A percentile compares a stretch with the other conserved stretches of the same genome.
Conservation (phyloP, 495 filamentous ascomycete species). For the Penicillium turbatum region DNA sequence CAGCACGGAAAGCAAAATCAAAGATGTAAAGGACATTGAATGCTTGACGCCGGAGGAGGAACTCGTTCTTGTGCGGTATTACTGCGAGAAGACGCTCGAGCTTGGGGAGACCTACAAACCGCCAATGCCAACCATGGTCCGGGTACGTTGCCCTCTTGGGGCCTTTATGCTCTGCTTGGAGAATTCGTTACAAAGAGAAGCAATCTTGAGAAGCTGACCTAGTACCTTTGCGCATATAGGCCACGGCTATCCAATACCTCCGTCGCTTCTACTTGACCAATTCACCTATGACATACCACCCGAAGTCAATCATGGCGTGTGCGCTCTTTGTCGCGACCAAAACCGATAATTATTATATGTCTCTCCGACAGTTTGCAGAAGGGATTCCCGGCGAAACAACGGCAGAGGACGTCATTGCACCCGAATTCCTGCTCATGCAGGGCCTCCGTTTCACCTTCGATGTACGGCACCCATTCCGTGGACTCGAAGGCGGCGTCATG, state of each 20-base stretch:
- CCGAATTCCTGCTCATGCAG: slow-evolving; percentile 88
- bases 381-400: slow-evolving; percentile 60
- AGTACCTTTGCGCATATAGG: slow-evolving; percentile 36
- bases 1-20: slow-evolving; percentile 28
- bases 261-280: slow-evolving; percentile 93
- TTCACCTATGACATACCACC: slow-evolving; percentile 91
- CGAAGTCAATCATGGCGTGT: slow-evolving; percentile 76
- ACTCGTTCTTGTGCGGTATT: slow-evolving; percentile 72
- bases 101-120: slow-evolving; percentile 73
- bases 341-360: slow-evolving; percentile 76
- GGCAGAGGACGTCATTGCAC: slow-evolving; percentile 74
- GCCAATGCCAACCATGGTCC: slow-evolving; percentile 74
- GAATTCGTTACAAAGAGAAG: neutral
- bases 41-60: slow-evolving; percentile 79
- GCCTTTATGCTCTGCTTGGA: neutral
- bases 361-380: slow-evolving; percentile 59
- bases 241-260: slow-evolving; percentile 88
- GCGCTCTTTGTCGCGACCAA: slow-evolving; percentile 90
- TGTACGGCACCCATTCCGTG: slow-evolving; percentile 85
- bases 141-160: slow-evolving; percentile 41
- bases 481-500: slow-evolving; percentile 79
- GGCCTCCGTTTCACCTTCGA: slow-evolving; percentile 92
- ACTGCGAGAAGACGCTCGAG: slow-evolving; percentile 67
- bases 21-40: slow-evolving; percentile 54
- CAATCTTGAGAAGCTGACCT: slow-evolving; percentile 2